A percentile compares a stretch with the other conserved stretches of the same genome.
Conservation (phyloP, 495 filamentous ascomycete genomes). For the Acidomyces sp. region DNA sequence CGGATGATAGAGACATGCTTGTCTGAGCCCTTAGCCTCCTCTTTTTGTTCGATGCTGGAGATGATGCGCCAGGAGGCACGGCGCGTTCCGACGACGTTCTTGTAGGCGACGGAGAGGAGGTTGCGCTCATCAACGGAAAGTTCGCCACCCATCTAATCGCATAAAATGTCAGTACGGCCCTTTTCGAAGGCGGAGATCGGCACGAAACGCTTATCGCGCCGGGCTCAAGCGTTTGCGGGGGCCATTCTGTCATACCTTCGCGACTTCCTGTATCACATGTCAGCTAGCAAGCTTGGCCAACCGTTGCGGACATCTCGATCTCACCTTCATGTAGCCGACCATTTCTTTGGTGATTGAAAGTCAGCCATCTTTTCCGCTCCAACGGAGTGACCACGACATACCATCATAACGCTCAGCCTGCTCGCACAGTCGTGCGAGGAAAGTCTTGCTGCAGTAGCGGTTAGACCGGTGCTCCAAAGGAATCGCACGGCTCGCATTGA, state of each 20-base stretch:
- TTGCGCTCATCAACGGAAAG: slow-evolving; percentile 98
- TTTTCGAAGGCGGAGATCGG: not conserved
- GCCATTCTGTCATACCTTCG: slow-evolving; percentile 56
- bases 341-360: slow-evolving; percentile 53
- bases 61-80: slow-evolving; percentile 99
- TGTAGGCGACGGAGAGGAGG: slow-evolving; percentile 97
- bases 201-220: slow-evolving; percentile 12
- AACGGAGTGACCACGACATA: slow-evolving; percentile 31
- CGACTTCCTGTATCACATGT: slow-evolving; percentile 62
- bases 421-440: slow-evolving; percentile 99
- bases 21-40: slow-evolving; percentile 97
- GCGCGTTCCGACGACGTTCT: slow-evolving; percentile 98
- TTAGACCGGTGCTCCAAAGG: slow-evolving; percentile 24
- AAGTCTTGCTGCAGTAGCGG: slow-evolving; percentile 78
- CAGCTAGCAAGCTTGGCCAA: slow-evolving; percentile 6
- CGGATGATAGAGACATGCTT: slow-evolving; percentile 93
- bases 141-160: slow-evolving; percentile 67
- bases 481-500: not conserved
- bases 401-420: slow-evolving; percentile 99
- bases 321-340: slow-evolving; percentile 98
- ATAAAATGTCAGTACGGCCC: not conserved
- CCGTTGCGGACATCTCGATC: slow-evolving; percentile 21
- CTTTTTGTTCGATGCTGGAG: slow-evolving; percentile 99
- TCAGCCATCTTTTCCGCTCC: slow-evolving; percentile 1
- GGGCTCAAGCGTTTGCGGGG: not conserved